phyloP scores from a whole-genome alignment of 2,329 filamentous ascomycete genomes.

The Microcera coccophila region DNA sequence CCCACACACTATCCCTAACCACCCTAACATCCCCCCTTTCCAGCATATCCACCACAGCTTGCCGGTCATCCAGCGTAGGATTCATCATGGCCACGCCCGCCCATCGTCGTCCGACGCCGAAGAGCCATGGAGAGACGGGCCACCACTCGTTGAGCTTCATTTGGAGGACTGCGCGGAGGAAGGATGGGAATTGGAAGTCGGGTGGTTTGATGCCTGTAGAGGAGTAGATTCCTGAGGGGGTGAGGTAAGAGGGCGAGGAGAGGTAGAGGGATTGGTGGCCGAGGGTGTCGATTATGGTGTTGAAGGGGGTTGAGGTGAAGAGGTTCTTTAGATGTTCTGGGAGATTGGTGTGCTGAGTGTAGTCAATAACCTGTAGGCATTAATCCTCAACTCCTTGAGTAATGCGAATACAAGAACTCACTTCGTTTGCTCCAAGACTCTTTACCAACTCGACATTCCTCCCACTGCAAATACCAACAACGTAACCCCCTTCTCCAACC shows the following conservation, averaged over 20 bases:
- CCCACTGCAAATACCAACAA: constrained; percentile 47
- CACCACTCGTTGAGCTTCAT: constrained; percentile 39
- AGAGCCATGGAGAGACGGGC: constrained; percentile 34
- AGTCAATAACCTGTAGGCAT: constrained; percentile 38
- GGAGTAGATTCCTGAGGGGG: constrained; percentile 35
- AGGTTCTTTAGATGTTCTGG: constrained; percentile 30
- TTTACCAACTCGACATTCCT: constrained; percentile 44
- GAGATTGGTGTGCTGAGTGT: constrained; percentile 35
- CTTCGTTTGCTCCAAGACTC: constrained; percentile 46
- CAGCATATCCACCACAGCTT: constrained; percentile 33
- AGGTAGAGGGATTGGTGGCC: constrained; percentile 46
- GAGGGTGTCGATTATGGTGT: constrained; percentile 48
- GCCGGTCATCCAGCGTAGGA: constrained; percentile 30
- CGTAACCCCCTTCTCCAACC: constrained; percentile 38
- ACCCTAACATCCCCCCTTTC: constrained; percentile 33
- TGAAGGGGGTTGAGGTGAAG: constrained; percentile 33
- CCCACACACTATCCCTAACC: constrained; percentile 36
- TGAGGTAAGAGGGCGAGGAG: constrained; percentile 38
- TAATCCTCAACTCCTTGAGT: neutral
- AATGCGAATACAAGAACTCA: constrained; percentile 37
- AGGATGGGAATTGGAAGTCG: constrained; percentile 27
- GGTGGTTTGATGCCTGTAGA: constrained; percentile 40
- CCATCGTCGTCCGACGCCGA: constrained; percentile 37
- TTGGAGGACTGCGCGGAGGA: constrained; percentile 29
- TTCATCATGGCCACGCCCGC: constrained; percentile 33